Evolutionary conservation across 2,329 filamentous ascomycete species (phyloP).

Genomic region (Neophaeococcomyces aloes): DNA sequence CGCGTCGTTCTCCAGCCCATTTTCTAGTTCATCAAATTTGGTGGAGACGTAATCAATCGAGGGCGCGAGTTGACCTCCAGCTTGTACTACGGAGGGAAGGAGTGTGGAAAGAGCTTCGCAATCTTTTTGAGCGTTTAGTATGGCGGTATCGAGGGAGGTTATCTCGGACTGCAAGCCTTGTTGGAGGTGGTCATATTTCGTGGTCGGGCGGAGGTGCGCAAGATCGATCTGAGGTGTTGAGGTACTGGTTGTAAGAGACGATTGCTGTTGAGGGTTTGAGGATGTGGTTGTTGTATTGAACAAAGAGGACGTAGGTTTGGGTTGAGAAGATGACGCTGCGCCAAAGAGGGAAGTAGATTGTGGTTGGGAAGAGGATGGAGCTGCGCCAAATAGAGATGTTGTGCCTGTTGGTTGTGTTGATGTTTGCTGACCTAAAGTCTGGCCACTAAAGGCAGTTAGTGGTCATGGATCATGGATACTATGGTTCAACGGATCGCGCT

Average conservation of each 20-base stretch:
- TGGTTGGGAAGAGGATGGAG: background rate
- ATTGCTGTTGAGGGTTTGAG: too few relatives aligned
- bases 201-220: slow-evolving; percentile 70
- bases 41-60: slow-evolving; percentile 55
- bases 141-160: slow-evolving; percentile 64
- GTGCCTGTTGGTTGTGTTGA: background rate
- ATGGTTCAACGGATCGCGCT: background rate
- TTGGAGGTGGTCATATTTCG: slow-evolving; percentile 81
- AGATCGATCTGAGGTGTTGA: slow-evolving; percentile 69
- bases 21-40: slow-evolving; percentile 53
- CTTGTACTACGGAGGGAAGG: slow-evolving; percentile 51
- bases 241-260: slow-evolving; percentile 32
- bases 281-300: background rate
- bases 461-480: background rate
- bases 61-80: slow-evolving; percentile 53
- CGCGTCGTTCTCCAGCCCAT: slow-evolving; percentile 53
- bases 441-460: background rate
- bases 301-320: background rate
- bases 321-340: background rate
- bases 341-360: background rate
- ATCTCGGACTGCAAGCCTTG: slow-evolving; percentile 72
- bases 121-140: slow-evolving; percentile 63
- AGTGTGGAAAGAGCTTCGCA: slow-evolving; percentile 68
- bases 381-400: background rate
- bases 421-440: background rate